Conservation (phyloP, 2,329 filamentous ascomycete species). For the Diplodia intermedia region DNA sequence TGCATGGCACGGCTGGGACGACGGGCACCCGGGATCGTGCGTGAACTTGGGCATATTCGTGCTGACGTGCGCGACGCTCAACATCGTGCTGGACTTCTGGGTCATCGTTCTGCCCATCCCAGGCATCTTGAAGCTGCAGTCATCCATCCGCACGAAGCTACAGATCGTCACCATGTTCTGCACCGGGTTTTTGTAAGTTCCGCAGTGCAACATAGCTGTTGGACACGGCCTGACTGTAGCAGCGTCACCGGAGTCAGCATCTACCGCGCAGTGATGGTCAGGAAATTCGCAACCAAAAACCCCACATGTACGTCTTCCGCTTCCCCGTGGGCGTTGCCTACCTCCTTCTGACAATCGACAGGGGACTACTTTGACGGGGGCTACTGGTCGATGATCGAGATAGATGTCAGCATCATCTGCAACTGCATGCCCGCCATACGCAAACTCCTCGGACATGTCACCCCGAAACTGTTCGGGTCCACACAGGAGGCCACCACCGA, state of each 20-base stretch:
- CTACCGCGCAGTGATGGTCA: slow-evolving; percentile 10
- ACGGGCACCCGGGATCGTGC: background rate
- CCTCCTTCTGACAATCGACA: background rate
- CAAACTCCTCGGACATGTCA: background rate
- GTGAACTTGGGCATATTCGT: background rate
- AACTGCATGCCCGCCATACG: slow-evolving; percentile 17
- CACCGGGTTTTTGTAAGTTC: slow-evolving; percentile 13
- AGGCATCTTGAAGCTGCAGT: background rate
- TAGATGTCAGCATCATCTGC: slow-evolving; percentile 9
- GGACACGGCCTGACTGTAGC: background rate
- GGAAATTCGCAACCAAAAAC: slow-evolving; percentile 3
- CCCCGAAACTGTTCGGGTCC: slow-evolving; percentile 5
- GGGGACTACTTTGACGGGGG: slow-evolving; percentile 17
- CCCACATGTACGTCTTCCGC: slow-evolving; percentile 5
- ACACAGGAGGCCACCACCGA: background rate
- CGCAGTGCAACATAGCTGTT: too few species aligned
- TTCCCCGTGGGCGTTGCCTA: background rate
- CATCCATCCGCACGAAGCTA: slow-evolving; percentile 9
- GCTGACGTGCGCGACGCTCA: background rate
- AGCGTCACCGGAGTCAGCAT: slow-evolving; percentile 19
- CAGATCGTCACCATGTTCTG: slow-evolving; percentile 18
- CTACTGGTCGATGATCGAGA: slow-evolving; percentile 19
- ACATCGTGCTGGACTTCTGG: slow-evolving; percentile 10
- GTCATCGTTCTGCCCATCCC: slow-evolving; percentile 15
- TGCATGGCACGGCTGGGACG: slow-evolving; percentile 2